A percentile compares a stretch with the other conserved stretches of the same genome.
phyloP scores from a whole-genome alignment of 805 yeast genomes.

The Allodekkera sacchari region DNA sequence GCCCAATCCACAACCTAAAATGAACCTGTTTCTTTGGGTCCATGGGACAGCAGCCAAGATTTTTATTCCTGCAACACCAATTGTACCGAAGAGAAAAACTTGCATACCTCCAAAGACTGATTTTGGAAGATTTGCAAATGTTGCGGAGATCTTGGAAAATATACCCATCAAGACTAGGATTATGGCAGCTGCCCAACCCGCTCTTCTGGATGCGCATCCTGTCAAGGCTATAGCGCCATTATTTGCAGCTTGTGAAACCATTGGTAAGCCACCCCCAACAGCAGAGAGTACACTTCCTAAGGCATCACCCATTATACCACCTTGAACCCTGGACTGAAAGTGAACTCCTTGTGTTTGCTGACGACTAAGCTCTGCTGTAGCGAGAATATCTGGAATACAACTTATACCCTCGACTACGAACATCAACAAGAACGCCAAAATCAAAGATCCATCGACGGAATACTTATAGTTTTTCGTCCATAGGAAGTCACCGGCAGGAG shows the following conservation, averaged over 20 bases:
- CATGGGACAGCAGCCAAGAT: constrained; percentile 46
- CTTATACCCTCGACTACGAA: constrained; percentile 83
- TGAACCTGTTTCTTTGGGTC: constrained; percentile 49
- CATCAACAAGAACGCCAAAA: constrained; percentile 77
- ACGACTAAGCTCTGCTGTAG: constrained; percentile 86
- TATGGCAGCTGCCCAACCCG: constrained; percentile 46
- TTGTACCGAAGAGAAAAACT: constrained; percentile 47
- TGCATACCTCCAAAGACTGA: constrained; percentile 86
- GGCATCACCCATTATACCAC: constrained; percentile 89
- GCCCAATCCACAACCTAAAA: constrained; percentile 41
- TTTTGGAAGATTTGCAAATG: constrained; percentile 74
- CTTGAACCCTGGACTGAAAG: constrained; percentile 83
- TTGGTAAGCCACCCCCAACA: constrained; percentile 76
- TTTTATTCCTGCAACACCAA: constrained; percentile 49
- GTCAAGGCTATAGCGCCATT: constrained; percentile 92
- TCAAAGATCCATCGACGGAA: constrained; percentile 74
- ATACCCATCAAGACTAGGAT: constrained; percentile 81
- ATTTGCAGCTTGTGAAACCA: constrained; percentile 90
- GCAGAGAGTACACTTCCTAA: constrained; percentile 66
- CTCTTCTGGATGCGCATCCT: constrained; percentile 79
- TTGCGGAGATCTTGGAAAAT: constrained; percentile 80
- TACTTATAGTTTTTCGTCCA: constrained; percentile 85
- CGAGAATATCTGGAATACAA: constrained; percentile 91
- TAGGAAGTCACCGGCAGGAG: constrained; percentile 76
- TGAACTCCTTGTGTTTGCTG: constrained; percentile 73